Evolutionary conservation across 306 rosid species (phyloP).

Genomic region (Hippophae gyantsensis): DNA sequence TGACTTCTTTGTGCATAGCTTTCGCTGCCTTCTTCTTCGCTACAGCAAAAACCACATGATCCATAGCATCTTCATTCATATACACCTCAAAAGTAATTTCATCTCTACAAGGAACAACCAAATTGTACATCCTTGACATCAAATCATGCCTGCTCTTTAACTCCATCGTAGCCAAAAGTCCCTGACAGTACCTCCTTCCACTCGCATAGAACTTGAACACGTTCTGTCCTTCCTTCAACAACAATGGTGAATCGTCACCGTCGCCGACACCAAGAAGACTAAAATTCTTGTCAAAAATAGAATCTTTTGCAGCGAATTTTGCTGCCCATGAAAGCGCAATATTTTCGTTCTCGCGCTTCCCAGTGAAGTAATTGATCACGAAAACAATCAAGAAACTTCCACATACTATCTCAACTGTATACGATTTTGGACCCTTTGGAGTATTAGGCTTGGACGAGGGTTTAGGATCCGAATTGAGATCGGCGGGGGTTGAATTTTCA

Average conservation of each 20-base stretch:
- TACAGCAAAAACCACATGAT: constrained; percentile 73
- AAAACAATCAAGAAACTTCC: constrained; percentile 55
- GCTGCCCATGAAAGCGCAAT: constrained; percentile 84
- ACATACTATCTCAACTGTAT: constrained; percentile 55
- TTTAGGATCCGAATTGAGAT: constrained; percentile 20
- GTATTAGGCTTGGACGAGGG: constrained; percentile 12
- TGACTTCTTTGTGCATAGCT: constrained; percentile 76
- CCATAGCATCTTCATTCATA: constrained; percentile 91
- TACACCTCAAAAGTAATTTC: constrained; percentile 70
- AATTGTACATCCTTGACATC: constrained; percentile 59
- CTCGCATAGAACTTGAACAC: constrained; percentile 90
- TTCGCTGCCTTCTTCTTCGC: constrained; percentile 83
- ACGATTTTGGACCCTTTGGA: constrained; percentile 23
- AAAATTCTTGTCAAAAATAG: constrained; percentile 75
- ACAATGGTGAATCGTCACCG: constrained; percentile 74
- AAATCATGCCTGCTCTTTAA: constrained; percentile 89
- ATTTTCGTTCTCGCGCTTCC: constrained; percentile 79
- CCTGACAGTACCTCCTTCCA: constrained; percentile 86
- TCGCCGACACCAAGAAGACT: constrained; percentile 80
- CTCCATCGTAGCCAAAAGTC: constrained; percentile 79
- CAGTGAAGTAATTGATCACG: constrained; percentile 65
- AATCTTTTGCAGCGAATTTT: constrained; percentile 56
- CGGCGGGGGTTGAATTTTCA: constrained; percentile 23
- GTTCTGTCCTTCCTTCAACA: constrained; percentile 79
- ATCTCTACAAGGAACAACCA: constrained; percentile 64